Conservation (phyloP, 345 rosid species). For the Hirschfeldia incana region DNA sequence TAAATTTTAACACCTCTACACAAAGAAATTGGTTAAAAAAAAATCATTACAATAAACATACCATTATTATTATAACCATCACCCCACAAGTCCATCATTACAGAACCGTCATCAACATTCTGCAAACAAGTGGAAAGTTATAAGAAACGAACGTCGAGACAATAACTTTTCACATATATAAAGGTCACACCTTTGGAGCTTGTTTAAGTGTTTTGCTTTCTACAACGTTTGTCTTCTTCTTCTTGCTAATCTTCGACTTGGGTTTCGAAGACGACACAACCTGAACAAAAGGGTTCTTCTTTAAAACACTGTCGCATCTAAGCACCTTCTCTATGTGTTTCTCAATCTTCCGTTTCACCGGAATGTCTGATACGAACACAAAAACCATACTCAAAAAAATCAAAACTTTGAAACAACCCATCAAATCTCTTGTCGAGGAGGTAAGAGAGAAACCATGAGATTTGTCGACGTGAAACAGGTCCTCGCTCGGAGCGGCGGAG, state of each 20-base stretch:
- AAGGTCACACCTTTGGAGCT: constrained; percentile 38
- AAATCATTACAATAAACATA: constrained; percentile 16
- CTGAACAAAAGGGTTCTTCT: constrained; percentile 75
- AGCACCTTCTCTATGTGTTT: constrained; percentile 74
- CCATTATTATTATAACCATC: constrained; percentile 71
- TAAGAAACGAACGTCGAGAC: neutral
- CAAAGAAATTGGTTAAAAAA: no score
- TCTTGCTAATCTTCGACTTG: constrained; percentile 47
- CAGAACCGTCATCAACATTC: constrained; percentile 49
- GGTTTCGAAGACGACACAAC: constrained; percentile 61
- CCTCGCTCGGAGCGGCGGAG: constrained; percentile 58
- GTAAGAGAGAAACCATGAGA: constrained; percentile 50
- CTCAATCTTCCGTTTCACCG: constrained; percentile 79
- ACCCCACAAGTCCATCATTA: constrained; percentile 68
- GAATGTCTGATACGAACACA: constrained; percentile 51
- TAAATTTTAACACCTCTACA: neutral
- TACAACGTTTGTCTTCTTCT: constrained; percentile 25
- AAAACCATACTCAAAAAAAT: constrained; percentile 1
- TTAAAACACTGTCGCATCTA: constrained; percentile 59
- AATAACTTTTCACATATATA: neutral
- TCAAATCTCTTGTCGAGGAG: neutral
- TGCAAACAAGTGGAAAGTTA: constrained; percentile 14
- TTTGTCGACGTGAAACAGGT: constrained; percentile 74
- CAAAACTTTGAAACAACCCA: neutral
- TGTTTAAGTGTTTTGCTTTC: constrained; percentile 36